A percentile compares a stretch with the other conserved stretches of the same genome.
Conservation (phyloP, 129 eudicot species). For the Flaveria bidentis region DNA sequence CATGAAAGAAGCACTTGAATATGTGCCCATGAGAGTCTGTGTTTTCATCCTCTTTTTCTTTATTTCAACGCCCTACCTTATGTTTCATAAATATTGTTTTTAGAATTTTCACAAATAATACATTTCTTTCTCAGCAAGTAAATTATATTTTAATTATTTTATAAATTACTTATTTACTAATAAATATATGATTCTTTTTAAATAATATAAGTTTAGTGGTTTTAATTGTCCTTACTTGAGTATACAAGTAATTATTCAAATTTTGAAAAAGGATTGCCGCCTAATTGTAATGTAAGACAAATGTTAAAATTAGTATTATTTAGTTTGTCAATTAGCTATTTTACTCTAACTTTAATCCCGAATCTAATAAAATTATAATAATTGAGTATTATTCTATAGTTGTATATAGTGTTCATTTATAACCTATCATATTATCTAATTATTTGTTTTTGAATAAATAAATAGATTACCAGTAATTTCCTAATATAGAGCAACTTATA, state of each 20-base stretch:
- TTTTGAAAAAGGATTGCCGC: constrained; percentile 21
- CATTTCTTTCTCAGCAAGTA: too few species aligned
- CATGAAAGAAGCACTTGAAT: constrained; percentile 39
- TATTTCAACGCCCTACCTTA: too few species aligned
- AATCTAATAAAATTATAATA: neutral
- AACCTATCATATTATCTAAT: neutral
- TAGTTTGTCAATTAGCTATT: constrained; percentile 3
- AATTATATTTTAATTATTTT: too few species aligned
- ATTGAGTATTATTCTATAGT: neutral
- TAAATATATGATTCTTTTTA: too few species aligned
- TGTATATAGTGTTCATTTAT: neutral
- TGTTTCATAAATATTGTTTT: too few species aligned
- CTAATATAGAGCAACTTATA: neutral
- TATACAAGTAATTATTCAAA: constrained; percentile 9
- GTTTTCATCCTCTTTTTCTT: neutral
- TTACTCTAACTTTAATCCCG: neutral
- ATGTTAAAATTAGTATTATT: neutral
- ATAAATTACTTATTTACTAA: too few species aligned
- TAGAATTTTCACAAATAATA: too few species aligned
- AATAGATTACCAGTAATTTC: neutral
- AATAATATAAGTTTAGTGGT: too few species aligned
- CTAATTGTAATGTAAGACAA: constrained; percentile 16
- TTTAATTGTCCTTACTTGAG: neutral
- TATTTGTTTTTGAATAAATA: neutral
- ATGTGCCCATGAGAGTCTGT: constrained; percentile 41